Base-by-base conservation (phyloP, 164 flowering plant species). In the Tetrastigma voinierianum region DNA sequence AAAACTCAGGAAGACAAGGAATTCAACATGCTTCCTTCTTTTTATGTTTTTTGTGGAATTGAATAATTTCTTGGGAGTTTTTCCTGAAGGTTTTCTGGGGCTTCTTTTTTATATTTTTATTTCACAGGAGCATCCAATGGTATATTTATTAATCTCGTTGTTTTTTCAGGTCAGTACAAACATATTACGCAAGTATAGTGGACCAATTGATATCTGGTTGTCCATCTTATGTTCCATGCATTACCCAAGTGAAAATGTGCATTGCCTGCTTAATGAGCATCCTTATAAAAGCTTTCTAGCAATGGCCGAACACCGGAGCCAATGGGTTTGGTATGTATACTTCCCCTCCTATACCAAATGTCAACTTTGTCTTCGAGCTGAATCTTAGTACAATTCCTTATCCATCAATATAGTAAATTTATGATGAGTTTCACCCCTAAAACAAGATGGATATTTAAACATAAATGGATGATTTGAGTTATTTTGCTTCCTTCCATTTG, bases 301-400 rank as follows among this genome's bases (percentile, higher is more conserved):
- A 20, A 94, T 94, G 98, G 87, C 96, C 57, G 87, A 85, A 61
- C 97, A 94, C 74, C 63, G 21, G 57, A 91, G 97, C 84, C 97
- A 94, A 70, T 94, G 97, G 98, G 84, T 94, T 70, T 91, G 98
- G 98, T 91, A 75, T 51, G 82, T 70, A 1, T 19, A 17, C 23
- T 67, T 49, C 21, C 57, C 46, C 19, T 15, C n/a, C n/a, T 44
- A 16, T 62, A 20, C 40, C n/a, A 10, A 51, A 24, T n/a, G 32
- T 24, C 4, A 24, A 24, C 32, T 40, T 46, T 46, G 4, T 59
- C 19, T 1, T n/a, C 2, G 32, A 24, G 4, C 4, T 2, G 32
- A 24, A 24, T 24, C 32, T 24, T 24, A 1, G 32, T 24, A 24
- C 32, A 24, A 24, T 24, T 24, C 1, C 32, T 24, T 4, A 24